These are phyloP conservation scores for Beauveria scarabaeidicola DNA, from an alignment of 2,329 filamentous ascomycete species.

Conservation along the genomic window DNA sequence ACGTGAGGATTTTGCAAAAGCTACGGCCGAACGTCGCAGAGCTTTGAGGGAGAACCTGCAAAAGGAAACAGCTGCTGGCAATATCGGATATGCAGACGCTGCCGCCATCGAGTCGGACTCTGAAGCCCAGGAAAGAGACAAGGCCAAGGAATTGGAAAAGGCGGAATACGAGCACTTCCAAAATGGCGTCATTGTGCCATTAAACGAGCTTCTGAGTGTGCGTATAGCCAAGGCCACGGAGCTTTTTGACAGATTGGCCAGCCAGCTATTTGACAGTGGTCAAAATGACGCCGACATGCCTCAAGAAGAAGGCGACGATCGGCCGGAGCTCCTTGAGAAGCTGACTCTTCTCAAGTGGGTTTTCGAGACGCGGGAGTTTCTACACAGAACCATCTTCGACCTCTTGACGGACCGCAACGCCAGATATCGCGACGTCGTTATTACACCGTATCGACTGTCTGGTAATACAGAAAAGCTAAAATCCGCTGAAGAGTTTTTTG, in stretches of 20 bases:
- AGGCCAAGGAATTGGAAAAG: conserved; percentile 65
- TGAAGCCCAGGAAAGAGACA: conserved; percentile 58
- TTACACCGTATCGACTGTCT: conserved; percentile 69
- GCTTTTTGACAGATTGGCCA: conserved; percentile 68
- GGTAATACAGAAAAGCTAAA: conserved; percentile 71
- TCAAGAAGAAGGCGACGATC: conserved; percentile 91
- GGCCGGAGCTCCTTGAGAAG: conserved; percentile 89
- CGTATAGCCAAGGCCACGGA: conserved; percentile 66
- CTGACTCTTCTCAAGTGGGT: conserved; percentile 94
- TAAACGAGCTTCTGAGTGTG: conserved; percentile 70
- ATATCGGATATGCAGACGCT: conserved; percentile 74
- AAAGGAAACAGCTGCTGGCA: conserved; percentile 66
- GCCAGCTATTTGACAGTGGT: conserved; percentile 60
- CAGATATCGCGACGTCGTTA: conserved; percentile 74
- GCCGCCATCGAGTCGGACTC: conserved; percentile 73
- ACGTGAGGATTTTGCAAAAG: conserved; percentile 44
- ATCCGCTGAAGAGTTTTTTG: conserved; percentile 75
- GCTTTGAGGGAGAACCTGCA: conserved; percentile 69
- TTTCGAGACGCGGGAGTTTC: conserved; percentile 82
- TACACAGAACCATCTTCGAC: conserved; percentile 80
- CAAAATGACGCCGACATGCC: conserved; percentile 66
- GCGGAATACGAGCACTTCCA: conserved; percentile 80
- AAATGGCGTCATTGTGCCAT: conserved; percentile 68
- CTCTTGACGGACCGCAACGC: conserved; percentile 78
- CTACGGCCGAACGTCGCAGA: conserved; percentile 45